A percentile compares a stretch with the other conserved stretches of the same genome.
These are phyloP conservation scores for Lactuca saligna DNA, from an alignment of 129 eudicot genomes.

Conservation along the genomic window DNA sequence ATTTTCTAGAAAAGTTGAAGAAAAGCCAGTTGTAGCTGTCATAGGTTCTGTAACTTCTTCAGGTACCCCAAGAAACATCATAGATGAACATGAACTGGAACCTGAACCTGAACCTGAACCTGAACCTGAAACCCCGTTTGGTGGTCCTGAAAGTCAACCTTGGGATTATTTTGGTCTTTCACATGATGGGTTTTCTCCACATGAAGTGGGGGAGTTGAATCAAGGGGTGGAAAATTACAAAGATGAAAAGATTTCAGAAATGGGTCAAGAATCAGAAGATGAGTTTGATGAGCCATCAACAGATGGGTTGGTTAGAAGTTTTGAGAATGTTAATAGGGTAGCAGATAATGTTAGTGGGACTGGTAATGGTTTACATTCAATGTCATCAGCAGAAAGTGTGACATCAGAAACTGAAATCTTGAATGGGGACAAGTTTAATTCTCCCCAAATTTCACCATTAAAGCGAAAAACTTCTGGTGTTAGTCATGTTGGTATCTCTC, in stretches of 20 bases:
- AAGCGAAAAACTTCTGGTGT: slow-evolving; percentile 51
- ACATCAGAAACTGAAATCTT: slow-evolving; percentile 44
- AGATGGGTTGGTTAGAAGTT: slow-evolving; percentile 71
- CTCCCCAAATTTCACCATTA: slow-evolving; percentile 73
- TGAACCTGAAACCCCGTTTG: not conserved
- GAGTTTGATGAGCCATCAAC: slow-evolving; percentile 88
- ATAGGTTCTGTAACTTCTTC: slow-evolving; percentile 61
- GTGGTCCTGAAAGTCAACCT: slow-evolving; percentile 55
- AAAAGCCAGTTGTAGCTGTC: slow-evolving; percentile 59
- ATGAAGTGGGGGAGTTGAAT: slow-evolving; percentile 43
- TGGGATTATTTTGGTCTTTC: slow-evolving; percentile 92
- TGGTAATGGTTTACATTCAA: slow-evolving; percentile 39
- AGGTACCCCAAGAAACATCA: slow-evolving; percentile 45
- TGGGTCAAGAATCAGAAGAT: slow-evolving; percentile 68
- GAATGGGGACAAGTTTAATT: slow-evolving; percentile 44
- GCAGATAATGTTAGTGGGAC: slow-evolving; percentile 35
- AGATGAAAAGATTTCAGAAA: slow-evolving; percentile 44
- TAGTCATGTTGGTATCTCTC: slow-evolving; percentile 28
- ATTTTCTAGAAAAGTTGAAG: slow-evolving; percentile 75
- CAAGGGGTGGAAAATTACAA: slow-evolving; percentile 33
- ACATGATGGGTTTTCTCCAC: slow-evolving; percentile 55
- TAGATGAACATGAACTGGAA: slow-evolving; percentile 41
- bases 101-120: slow-evolving; percentile 9
- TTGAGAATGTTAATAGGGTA: slow-evolving; percentile 67
- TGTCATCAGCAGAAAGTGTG: slow-evolving; percentile 41